Evolutionary conservation across 495 filamentous ascomycete species (phyloP).

Genomic region (Acidomyces sp.): DNA sequence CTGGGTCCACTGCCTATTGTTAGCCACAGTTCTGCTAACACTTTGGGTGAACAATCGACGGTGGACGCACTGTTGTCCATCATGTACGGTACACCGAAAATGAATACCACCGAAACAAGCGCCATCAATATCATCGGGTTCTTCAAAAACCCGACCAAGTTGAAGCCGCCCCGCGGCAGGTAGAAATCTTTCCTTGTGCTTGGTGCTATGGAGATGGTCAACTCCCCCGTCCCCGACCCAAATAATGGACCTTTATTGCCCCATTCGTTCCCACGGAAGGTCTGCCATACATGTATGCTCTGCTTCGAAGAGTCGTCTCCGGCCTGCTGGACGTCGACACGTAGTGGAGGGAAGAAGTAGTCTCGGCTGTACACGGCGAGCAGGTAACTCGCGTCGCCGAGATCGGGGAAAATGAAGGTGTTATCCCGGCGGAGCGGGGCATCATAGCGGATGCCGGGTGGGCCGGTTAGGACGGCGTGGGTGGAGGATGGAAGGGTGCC

Average conservation of each 20-base stretch:
- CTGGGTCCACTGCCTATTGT: slow-evolving; percentile 67
- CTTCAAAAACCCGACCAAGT: slow-evolving; percentile 63
- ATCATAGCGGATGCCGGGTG: slow-evolving; percentile 22
- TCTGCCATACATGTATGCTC: slow-evolving; percentile 59
- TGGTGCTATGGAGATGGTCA: slow-evolving; percentile 46
- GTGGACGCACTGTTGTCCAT: slow-evolving; percentile 79
- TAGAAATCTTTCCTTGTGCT: slow-evolving; percentile 58
- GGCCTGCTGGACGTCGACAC: slow-evolving; percentile 50
- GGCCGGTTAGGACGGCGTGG: slow-evolving; percentile 50
- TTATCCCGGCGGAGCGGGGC: slow-evolving; percentile 52
- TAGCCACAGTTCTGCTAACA: slow-evolving; percentile 2
- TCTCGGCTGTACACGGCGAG: slow-evolving; percentile 63
- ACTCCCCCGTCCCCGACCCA: slow-evolving; percentile 22
- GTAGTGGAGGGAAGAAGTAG: slow-evolving; percentile 58
- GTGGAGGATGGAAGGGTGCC: slow-evolving; percentile 50
- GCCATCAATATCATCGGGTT: slow-evolving; percentile 93
- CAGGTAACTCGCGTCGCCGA: slow-evolving; percentile 57
- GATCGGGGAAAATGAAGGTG: slow-evolving; percentile 59
- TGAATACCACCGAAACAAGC: slow-evolving; percentile 62
- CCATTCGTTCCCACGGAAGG: slow-evolving; percentile 80
- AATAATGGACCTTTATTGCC: slow-evolving; percentile 60
- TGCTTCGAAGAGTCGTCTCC: slow-evolving; percentile 25
- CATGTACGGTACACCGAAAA: slow-evolving; percentile 83
- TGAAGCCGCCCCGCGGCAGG: slow-evolving; percentile 58
- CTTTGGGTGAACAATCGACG: background rate